phyloP scores from a whole-genome alignment of 306 rosid genomes.

The Medicago lupulina region DNA sequence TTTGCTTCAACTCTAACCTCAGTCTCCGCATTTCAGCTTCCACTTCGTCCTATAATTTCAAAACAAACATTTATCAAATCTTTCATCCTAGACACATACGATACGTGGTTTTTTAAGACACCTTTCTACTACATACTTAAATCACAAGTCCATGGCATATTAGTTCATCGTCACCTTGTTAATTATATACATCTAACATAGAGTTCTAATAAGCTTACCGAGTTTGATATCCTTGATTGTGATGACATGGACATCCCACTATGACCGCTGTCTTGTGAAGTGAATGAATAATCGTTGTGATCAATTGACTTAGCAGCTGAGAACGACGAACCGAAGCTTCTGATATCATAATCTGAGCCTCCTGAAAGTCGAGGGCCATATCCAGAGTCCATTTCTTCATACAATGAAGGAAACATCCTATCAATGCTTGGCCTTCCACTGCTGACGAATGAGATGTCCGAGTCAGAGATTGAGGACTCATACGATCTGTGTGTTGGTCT shows the following conservation, averaged over 20 bases:
- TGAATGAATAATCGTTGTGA: slow-evolving; percentile 43
- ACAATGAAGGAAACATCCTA: slow-evolving; percentile 46
- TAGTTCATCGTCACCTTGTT: neutral
- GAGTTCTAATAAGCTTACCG: slow-evolving; percentile 44
- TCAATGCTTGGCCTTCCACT: slow-evolving; percentile 66
- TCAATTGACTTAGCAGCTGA: slow-evolving; percentile 59
- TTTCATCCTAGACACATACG: neutral
- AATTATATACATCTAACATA: neutral
- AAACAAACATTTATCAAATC: slow-evolving; percentile 7
- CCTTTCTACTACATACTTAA: neutral
- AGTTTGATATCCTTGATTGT: slow-evolving; percentile 33
- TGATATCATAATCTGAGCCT: slow-evolving; percentile 56
- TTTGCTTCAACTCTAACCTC: slow-evolving; percentile 79
- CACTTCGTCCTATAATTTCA: slow-evolving; percentile 66
- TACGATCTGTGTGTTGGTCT: slow-evolving; percentile 47
- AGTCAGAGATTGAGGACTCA: slow-evolving; percentile 51
- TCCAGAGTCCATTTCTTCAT: slow-evolving; percentile 51
- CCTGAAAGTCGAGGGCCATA: slow-evolving; percentile 50
- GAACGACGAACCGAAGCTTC: slow-evolving; percentile 52
- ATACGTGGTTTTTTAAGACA: neutral
- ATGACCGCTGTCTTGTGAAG: slow-evolving; percentile 53
- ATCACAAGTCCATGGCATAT: neutral
- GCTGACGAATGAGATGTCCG: slow-evolving; percentile 83
- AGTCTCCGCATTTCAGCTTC: slow-evolving; percentile 93
- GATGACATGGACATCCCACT: slow-evolving; percentile 41